Conservation (phyloP, 495 filamentous ascomycete genomes). For the Endocarpon pusillum region DNA sequence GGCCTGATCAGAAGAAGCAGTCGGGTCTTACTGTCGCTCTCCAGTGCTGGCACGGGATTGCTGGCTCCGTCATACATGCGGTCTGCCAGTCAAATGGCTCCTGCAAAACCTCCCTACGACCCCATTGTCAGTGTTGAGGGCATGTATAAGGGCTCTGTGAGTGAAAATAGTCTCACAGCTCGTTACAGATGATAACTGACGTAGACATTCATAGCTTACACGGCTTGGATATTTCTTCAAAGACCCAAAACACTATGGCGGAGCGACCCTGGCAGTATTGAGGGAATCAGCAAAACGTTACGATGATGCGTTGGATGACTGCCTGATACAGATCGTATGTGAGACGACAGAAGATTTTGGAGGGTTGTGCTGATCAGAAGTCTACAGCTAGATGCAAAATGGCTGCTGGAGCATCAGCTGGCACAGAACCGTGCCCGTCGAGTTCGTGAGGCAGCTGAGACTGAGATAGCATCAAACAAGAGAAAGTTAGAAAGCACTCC, state of each 20-base stretch:
- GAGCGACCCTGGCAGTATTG: conserved; percentile 12
- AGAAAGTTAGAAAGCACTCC: no score
- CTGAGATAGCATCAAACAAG: no score
- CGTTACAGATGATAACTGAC: no score
- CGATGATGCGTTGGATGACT: conserved; percentile 30
- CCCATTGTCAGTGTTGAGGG: no score
- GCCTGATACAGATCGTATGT: conserved; percentile 36
- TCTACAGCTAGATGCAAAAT: conserved; percentile 2
- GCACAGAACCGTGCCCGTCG: conserved; percentile 28
- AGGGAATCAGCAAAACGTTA: conserved; percentile 26
- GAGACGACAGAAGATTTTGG: background rate
- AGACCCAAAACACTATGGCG: conserved; percentile 6
- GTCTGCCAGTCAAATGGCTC: no score
- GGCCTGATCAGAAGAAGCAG: background rate
- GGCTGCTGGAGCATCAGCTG: conserved; percentile 8
- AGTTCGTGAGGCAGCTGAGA: conserved; percentile 18
- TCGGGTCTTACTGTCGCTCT: background rate
- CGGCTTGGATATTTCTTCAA: conserved; percentile 3
- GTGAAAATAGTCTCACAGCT: no score
- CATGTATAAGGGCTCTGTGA: no score
- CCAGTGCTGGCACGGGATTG: conserved; percentile 1
- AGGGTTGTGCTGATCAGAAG: conserved; percentile 1
- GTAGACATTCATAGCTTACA: background rate
- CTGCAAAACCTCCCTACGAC: no score
- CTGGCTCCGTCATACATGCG: no score